A percentile compares a stretch with the other conserved stretches of the same genome.
phyloP scores from a whole-genome alignment of 2,329 filamentous ascomycete species.

The Neonectria ditissima region DNA sequence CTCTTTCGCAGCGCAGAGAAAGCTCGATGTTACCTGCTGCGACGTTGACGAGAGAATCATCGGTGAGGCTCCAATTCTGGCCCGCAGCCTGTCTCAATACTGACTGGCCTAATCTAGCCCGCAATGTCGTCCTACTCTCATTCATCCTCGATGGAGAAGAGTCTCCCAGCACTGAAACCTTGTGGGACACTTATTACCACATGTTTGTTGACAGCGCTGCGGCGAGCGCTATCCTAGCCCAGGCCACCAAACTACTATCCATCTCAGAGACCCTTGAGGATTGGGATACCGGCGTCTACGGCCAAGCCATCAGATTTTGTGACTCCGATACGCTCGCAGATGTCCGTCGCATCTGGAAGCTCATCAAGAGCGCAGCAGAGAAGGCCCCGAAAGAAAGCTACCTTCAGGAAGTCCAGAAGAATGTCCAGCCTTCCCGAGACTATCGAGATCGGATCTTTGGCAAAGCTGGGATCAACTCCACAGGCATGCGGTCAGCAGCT shows the following conservation, averaged over 20 bases:
- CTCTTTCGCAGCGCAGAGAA: slow-evolving; percentile 48
- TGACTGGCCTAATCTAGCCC: slow-evolving; percentile 55
- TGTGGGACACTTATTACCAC: slow-evolving; percentile 70
- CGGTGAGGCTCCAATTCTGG: slow-evolving; percentile 51
- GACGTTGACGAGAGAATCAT: slow-evolving; percentile 63
- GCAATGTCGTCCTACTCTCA: slow-evolving; percentile 66
- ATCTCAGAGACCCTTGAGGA: slow-evolving; percentile 52
- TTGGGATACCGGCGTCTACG: slow-evolving; percentile 62
- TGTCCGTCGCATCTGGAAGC: slow-evolving; percentile 54
- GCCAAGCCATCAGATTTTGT: slow-evolving; percentile 59
- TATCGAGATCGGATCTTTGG: slow-evolving; percentile 28
- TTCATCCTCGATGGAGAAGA: slow-evolving; percentile 59
- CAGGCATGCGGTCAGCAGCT: slow-evolving; percentile 53
- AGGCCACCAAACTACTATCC: slow-evolving; percentile 57
- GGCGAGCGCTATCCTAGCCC: slow-evolving; percentile 52
- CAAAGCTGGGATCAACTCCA: slow-evolving; percentile 39
- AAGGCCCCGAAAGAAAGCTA: slow-evolving; percentile 26
- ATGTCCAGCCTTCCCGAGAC: slow-evolving; percentile 36
- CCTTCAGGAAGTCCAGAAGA: slow-evolving; percentile 29
- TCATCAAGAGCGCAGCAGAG: slow-evolving; percentile 36
- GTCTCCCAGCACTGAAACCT: slow-evolving; percentile 39
- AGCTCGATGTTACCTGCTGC: slow-evolving; percentile 68
- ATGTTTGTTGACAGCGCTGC: slow-evolving; percentile 57
- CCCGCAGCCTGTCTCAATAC: not conserved
- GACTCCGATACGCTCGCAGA: slow-evolving; percentile 59